phyloP scores from a whole-genome alignment of 495 filamentous ascomycete species.

The Alectoria sarmentosa region DNA sequence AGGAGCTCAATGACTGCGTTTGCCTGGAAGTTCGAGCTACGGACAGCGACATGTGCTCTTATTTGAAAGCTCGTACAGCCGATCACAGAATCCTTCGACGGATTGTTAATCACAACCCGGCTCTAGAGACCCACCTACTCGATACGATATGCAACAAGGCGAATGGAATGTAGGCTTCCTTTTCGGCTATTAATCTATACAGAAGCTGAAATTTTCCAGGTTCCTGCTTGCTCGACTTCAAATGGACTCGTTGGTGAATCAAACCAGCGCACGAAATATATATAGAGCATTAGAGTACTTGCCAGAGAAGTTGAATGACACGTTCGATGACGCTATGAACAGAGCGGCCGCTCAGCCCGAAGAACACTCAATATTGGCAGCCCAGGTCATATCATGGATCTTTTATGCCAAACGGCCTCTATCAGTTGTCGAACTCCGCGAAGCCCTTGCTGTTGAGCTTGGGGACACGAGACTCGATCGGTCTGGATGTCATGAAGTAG shows the following conservation, averaged over 20 bases:
- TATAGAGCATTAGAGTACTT: not conserved
- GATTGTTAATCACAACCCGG: not conserved
- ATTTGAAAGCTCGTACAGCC: not conserved
- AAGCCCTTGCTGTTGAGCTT: conserved; percentile 33
- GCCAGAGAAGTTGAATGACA: conserved; percentile 6
- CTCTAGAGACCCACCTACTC: not conserved
- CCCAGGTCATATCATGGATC: not conserved
- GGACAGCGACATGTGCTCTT: not conserved
- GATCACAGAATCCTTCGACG: not conserved
- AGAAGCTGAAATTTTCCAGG: not conserved
- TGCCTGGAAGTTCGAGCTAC: conserved; percentile 5
- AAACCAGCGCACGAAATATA: conserved; percentile 12
- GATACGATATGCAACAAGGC: conserved; percentile 4
- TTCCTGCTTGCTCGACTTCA: conserved; percentile 11
- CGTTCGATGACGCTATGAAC: not conserved
- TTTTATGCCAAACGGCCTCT: not conserved
- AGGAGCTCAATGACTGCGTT: not conserved
- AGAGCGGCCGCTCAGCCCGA: not conserved
- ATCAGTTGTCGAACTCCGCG: not conserved
- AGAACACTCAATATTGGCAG: not conserved
- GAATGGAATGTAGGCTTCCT: not conserved
- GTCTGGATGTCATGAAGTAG: conserved; percentile 30
- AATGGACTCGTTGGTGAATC: conserved; percentile 4
- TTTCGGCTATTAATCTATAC: not conserved
- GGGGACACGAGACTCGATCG: conserved; percentile 29